Conservation (phyloP, 106 monocot species). For the Platanthera zijinensis region DNA sequence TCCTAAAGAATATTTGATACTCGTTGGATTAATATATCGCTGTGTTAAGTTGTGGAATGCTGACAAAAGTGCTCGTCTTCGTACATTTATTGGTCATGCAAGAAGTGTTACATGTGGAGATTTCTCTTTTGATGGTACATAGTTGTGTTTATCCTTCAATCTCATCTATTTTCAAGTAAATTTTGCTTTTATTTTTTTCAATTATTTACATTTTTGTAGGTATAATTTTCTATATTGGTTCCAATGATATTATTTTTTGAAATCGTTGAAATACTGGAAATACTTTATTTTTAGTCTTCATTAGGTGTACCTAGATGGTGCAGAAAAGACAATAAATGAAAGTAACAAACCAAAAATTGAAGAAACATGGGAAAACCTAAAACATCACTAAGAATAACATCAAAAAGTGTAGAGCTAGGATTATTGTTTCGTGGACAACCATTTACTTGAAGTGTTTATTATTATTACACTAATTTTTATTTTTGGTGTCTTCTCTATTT, state of each 20-base stretch:
- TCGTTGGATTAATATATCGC: slow-evolving; percentile 77
- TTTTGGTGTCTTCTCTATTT: too few species aligned
- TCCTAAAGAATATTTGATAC: slow-evolving; percentile 62
- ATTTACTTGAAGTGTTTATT: too few species aligned
- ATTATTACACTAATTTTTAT: too few species aligned
- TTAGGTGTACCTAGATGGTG: too few species aligned
- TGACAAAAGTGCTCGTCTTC: slow-evolving; percentile 49
- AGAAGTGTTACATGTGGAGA: slow-evolving; percentile 84
- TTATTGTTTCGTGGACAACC: too few species aligned
- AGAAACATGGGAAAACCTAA: slow-evolving; percentile 74
- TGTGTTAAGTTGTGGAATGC: slow-evolving; percentile 92
- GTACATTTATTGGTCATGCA: slow-evolving; percentile 80
- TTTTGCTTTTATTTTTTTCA: not conserved
- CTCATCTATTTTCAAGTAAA: not conserved
- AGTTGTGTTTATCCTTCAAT: not conserved
- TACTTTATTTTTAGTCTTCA: too few species aligned
- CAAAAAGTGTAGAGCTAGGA: too few species aligned
- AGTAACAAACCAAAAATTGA: too few species aligned
- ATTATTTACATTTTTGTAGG: slow-evolving; percentile 29
- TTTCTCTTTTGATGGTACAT: slow-evolving; percentile 92
- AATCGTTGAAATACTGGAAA: too few species aligned
- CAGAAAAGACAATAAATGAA: too few species aligned
- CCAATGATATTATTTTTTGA: slow-evolving; percentile 68
- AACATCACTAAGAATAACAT: slow-evolving; percentile 1
- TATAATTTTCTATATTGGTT: slow-evolving; percentile 80